Percentiles rank a stretch among this genome's conserved stretches.
Evolutionary conservation across 2,329 filamentous ascomycete genomes (phyloP).

Genomic region (Paracamarosporium sp.): DNA sequence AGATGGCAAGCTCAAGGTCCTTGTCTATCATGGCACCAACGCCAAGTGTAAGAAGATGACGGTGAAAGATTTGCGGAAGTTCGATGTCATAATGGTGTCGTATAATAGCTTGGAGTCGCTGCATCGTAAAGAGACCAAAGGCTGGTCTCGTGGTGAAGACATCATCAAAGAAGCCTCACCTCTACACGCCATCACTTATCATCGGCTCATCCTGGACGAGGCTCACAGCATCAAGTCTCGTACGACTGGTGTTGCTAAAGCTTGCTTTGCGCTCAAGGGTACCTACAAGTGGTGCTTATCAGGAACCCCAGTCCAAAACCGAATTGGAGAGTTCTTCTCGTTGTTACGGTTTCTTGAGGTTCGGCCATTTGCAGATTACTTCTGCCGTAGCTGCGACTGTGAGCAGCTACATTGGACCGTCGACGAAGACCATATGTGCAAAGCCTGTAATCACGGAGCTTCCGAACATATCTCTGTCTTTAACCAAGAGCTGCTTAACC

Average conservation of each 20-base stretch:
- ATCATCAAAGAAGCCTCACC: slow-evolving; percentile 77
- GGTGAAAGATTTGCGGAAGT: slow-evolving; percentile 76
- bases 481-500: slow-evolving; percentile 93
- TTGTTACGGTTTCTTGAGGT: slow-evolving; percentile 90
- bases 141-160: slow-evolving; percentile 80
- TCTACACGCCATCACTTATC: slow-evolving; percentile 86
- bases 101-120: slow-evolving; percentile 92
- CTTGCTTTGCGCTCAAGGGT: slow-evolving; percentile 88
- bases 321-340: slow-evolving; percentile 97
- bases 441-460: slow-evolving; percentile 69
- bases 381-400: slow-evolving; percentile 88
- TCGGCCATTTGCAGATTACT: slow-evolving; percentile 87
- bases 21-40: slow-evolving; percentile 90
- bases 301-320: slow-evolving; percentile 94
- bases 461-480: slow-evolving; percentile 81
- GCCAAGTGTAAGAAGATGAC: slow-evolving; percentile 79
- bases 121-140: slow-evolving; percentile 90
- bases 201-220: slow-evolving; percentile 92
- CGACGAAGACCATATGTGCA: slow-evolving; percentile 74
- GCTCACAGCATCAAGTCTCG: slow-evolving; percentile 93
- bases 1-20: slow-evolving; percentile 85
- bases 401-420: slow-evolving; percentile 84
- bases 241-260: slow-evolving; percentile 89
- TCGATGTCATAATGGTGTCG: slow-evolving; percentile 95
- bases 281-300: slow-evolving; percentile 95